Evolutionary conservation across 306 rosid genomes (phyloP), one percentile per base, ranked within the genome.

Genomic region (Vicia sativa): DNA sequence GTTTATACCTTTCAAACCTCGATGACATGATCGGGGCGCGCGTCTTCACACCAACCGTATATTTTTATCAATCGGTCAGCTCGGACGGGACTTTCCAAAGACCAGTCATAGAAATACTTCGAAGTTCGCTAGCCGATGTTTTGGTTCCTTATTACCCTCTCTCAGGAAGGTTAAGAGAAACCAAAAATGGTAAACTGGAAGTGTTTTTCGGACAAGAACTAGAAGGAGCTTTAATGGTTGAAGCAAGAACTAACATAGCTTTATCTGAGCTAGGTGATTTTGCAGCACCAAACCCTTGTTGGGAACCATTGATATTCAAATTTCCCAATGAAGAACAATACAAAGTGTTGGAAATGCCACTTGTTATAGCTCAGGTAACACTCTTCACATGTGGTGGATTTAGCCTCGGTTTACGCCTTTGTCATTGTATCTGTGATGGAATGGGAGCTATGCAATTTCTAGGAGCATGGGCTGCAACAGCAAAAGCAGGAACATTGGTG

Each of bases 381-480:
- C 44, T 63, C 11, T 90, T 95, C 54, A 46, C 80, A 6, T 90
- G 99, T 9, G 99, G 97, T 9, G 88, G 99, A 8, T 88, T 95
- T 13, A 87, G 96, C 83, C 81, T 95, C n/a, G 99, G 97, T 41
- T 74, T 95, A 80, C 82, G 99, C 62, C 89, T 95, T 3, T 95
- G 99, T 75, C 99, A 90, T 42, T 95, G 97, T 76, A 84, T 95
- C 1, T 87, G 95, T 35, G 99, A 90, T 28, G 97, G 97, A n/a
- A 48, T 90, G 15, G 99, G 99, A 54, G 97, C 99, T 0, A 88
- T 95, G 97, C 96, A 95, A 13, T 88, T 95, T 46, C 69, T 90
- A 12, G 75, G 74, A 50, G 85, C 97, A 10, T 90, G 96, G 99
- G 92, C 99, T 11, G 82, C 91, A 4, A 85, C 96, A 0, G 86